A percentile compares a stretch with the other conserved stretches of the same genome.
These are phyloP conservation scores for Cryptosporidium bovis DNA, from an alignment of 169 alveolate genomes.

Conservation along the genomic window DNA sequence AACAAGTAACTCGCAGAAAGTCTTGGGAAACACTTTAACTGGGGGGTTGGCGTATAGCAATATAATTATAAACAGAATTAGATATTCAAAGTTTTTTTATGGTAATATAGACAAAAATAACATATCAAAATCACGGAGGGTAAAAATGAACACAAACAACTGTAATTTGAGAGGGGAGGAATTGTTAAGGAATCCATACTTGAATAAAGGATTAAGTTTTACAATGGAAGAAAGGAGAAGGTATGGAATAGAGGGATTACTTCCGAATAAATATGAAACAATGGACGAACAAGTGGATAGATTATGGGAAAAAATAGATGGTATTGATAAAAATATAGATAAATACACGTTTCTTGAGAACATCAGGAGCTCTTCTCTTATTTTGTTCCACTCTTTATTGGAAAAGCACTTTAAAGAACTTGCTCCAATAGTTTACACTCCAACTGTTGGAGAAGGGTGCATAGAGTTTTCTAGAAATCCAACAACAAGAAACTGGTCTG, in stretches of 20 bases:
- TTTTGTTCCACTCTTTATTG: conserved; percentile 74
- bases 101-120: neutral
- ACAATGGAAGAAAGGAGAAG: conserved; percentile 74
- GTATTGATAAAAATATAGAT: conserved; percentile 37
- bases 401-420: conserved; percentile 72
- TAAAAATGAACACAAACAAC: neutral
- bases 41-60: too few species aligned
- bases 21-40: too few species aligned
- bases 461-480: conserved; percentile 69
- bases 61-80: too few species aligned
- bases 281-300: conserved; percentile 75
- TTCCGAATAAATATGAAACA: conserved; percentile 64
- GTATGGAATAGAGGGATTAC: conserved; percentile 72
- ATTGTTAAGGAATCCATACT: conserved; percentile 75
- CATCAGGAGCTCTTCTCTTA: conserved; percentile 74
- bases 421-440: conserved; percentile 79
- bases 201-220: conserved; percentile 75
- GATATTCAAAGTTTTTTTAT: too few species aligned
- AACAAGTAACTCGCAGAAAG: too few species aligned
- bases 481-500: conserved; percentile 62
- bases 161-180: conserved; percentile 56
- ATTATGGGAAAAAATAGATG: neutral
- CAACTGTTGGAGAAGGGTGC: conserved; percentile 80
- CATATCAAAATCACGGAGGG: neutral
- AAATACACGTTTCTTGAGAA: conserved; percentile 75